phyloP scores from a whole-genome alignment of 768 basidiomycete species.

The Boletus rufocinnamomeus region DNA sequence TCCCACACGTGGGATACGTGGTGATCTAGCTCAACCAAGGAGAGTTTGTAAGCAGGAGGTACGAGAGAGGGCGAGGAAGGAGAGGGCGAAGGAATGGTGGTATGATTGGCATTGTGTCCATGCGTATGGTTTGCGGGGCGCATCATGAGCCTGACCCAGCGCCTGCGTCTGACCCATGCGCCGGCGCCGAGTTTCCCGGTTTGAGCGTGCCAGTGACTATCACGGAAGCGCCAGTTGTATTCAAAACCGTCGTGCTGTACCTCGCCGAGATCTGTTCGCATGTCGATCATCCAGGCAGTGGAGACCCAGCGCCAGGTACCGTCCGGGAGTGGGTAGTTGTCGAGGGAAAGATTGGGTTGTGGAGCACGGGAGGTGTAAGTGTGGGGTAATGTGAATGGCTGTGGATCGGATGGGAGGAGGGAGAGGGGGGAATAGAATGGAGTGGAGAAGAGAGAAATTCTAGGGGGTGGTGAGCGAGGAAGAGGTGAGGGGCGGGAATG shows the following conservation, averaged over 20 bases:
- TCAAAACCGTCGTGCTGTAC: conserved; percentile 85
- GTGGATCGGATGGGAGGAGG: conserved; percentile 71
- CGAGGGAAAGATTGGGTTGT: conserved; percentile 58
- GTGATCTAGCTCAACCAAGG: conserved; percentile 14
- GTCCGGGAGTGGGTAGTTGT: conserved; percentile 73
- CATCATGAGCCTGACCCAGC: conserved; percentile 88
- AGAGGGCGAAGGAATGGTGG: neutral
- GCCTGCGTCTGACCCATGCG: conserved; percentile 73
- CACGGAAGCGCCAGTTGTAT: conserved; percentile 79
- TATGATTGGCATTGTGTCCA: conserved; percentile 3
- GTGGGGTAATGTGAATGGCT: conserved; percentile 67
- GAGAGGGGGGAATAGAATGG: conserved; percentile 71
- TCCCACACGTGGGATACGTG: conserved; percentile 52
- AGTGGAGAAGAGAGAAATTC: conserved; percentile 66
- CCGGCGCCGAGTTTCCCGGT: conserved; percentile 62
- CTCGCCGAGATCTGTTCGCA: conserved; percentile 73
- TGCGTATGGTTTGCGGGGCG: conserved; percentile 47
- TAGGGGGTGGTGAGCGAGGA: conserved; percentile 32
- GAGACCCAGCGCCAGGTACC: conserved; percentile 84
- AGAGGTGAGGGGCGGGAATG: neutral
- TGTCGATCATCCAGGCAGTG: conserved; percentile 83
- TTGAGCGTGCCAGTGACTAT: conserved; percentile 63
- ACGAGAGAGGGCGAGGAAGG: conserved; percentile 17
- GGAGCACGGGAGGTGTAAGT: conserved; percentile 39
- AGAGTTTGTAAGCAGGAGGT: conserved; percentile 22